Evolutionary conservation across 441 rosid species (phyloP).

Genomic region (Adansonia grandidieri): DNA sequence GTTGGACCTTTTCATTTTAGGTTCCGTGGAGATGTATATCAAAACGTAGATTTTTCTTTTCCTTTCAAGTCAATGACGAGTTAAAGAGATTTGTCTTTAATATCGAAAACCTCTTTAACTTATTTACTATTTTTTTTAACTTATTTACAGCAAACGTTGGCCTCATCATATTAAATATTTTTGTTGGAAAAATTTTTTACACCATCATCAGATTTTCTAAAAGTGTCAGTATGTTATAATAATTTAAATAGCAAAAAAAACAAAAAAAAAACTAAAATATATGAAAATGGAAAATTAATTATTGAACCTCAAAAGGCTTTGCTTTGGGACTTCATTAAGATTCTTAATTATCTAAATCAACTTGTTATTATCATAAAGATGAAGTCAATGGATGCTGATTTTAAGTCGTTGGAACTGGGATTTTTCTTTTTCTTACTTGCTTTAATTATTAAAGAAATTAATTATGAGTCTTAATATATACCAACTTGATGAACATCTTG

Average conservation of each 20-base stretch:
- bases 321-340: not conserved
- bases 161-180: not conserved
- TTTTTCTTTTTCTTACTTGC: not conserved
- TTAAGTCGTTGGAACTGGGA: not conserved
- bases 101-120: not conserved
- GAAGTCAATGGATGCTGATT: slow-evolving; percentile 19
- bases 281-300: not conserved
- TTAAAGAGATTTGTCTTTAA: not conserved
- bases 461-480: slow-evolving; percentile 12
- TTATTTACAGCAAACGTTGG: not conserved
- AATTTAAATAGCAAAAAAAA: not conserved
- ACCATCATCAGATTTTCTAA: not conserved
- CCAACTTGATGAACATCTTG: slow-evolving; percentile 14
- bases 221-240: not conserved
- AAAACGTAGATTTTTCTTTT: not conserved
- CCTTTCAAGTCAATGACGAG: not conserved
- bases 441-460: not conserved
- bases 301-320: not conserved
- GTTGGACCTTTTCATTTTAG: not conserved
- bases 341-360: slow-evolving; percentile 4
- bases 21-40: not conserved
- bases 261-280: not conserved
- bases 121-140: not conserved
- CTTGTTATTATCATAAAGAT: slow-evolving; percentile 5
- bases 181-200: not conserved